A percentile compares a stretch with the other conserved stretches of the same genome.
Evolutionary conservation across 805 yeast genomes (phyloP).

Genomic region (Yamadazyma sp.): DNA sequence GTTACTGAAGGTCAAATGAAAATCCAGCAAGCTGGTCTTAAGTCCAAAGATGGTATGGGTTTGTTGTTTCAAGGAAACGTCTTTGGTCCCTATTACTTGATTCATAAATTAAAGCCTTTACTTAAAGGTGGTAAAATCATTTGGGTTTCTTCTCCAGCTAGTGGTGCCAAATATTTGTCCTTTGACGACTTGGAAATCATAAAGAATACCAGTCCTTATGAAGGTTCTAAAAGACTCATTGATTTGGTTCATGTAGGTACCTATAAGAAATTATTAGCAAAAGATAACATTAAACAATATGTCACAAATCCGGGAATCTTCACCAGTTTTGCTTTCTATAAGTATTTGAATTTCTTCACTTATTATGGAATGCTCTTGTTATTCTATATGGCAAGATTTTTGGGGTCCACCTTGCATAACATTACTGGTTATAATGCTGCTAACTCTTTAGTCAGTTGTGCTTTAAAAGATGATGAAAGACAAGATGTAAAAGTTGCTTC

Average conservation of each 20-base stretch:
- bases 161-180: conserved; percentile 71
- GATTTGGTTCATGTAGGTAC: conserved; percentile 80
- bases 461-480: conserved; percentile 46
- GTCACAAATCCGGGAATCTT: conserved; percentile 94
- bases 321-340: conserved; percentile 74
- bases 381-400: conserved; percentile 76
- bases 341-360: conserved; percentile 72
- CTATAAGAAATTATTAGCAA: conserved; percentile 44
- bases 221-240: conserved; percentile 84
- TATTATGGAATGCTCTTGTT: conserved; percentile 81
- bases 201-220: conserved; percentile 67
- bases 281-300: conserved; percentile 64
- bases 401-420: conserved; percentile 88
- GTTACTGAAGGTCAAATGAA: conserved; percentile 89
- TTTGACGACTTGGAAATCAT: conserved; percentile 73
- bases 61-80: conserved; percentile 91
- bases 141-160: conserved; percentile 86
- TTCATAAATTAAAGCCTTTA: conserved; percentile 59
- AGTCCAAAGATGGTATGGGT: conserved; percentile 77
- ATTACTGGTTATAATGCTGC: conserved; percentile 89
- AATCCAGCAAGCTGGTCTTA: conserved; percentile 74
- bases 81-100: conserved; percentile 89
- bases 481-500: conserved; percentile 65
- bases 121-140: conserved; percentile 63
- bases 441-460: conserved; percentile 65